Evolutionary conservation across 345 rosid genomes (phyloP).

Genomic region (Firmiana major): DNA sequence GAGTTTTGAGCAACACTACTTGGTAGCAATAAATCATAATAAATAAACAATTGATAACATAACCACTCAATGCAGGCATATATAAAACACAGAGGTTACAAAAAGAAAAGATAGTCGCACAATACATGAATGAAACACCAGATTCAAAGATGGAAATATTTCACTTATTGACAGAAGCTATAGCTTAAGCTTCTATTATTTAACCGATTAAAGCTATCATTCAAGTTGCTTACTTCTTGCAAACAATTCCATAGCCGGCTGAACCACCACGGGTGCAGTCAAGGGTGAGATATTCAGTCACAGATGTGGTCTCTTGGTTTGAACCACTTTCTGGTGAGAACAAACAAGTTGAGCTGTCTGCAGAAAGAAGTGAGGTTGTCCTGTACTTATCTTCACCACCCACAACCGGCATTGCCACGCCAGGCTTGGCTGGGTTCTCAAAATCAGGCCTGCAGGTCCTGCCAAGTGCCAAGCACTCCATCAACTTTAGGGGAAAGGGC

Average conservation of each 20-base stretch:
- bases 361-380: conserved; percentile 46
- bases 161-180: neutral
- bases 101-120: neutral
- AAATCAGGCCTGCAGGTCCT: conserved; percentile 60
- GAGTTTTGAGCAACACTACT: too few species aligned
- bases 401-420: conserved; percentile 58
- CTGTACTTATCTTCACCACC: conserved; percentile 56
- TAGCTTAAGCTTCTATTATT: neutral
- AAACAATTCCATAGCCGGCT: conserved; percentile 52
- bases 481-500: conserved; percentile 51
- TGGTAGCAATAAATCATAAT: too few species aligned
- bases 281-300: conserved; percentile 31
- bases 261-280: conserved; percentile 47
- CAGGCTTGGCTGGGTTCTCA: conserved; percentile 56
- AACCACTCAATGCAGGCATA: neutral
- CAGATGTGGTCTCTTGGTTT: neutral
- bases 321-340: conserved; percentile 14
- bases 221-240: conserved; percentile 35
- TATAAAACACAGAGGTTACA: neutral
- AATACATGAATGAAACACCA: neutral
- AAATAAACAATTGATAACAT: too few species aligned
- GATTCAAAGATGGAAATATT: neutral
- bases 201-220: neutral
- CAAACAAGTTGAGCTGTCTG: conserved; percentile 39
- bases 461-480: conserved; percentile 64